Evolutionary conservation across 129 eudicot genomes (phyloP).

Genomic region (Centrapalus pauciflorus): DNA sequence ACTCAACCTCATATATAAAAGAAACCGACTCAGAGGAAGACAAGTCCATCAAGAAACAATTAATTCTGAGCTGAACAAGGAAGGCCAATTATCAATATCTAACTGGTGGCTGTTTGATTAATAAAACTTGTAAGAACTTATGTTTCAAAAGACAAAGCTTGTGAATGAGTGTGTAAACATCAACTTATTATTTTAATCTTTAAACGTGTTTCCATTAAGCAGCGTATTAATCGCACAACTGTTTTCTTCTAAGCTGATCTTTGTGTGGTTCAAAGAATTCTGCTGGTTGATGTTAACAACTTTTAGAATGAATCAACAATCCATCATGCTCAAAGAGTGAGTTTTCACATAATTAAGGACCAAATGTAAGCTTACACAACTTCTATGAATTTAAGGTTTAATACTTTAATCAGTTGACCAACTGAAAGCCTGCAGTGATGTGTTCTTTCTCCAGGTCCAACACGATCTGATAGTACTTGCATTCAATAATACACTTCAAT

Average conservation of each 20-base stretch:
- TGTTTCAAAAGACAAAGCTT: not conserved
- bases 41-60: too few species aligned
- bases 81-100: too few species aligned
- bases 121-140: too few species aligned
- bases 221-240: too few species aligned
- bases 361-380: not conserved
- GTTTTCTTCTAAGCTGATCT: not conserved
- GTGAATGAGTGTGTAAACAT: not conserved
- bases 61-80: too few species aligned
- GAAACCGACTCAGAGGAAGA: too few species aligned
- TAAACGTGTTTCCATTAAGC: not conserved
- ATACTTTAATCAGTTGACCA: constrained; percentile 1
- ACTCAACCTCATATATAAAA: too few species aligned
- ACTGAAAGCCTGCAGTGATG: not conserved
- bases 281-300: not conserved
- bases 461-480: not conserved
- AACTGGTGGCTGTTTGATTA: too few species aligned
- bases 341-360: not conserved
- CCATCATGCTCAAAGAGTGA: not conserved
- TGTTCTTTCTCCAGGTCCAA: not conserved
- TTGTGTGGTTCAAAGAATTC: not conserved
- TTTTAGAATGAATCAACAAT: not conserved
- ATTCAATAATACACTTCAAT: not conserved
- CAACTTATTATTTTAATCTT: not conserved
- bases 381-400: not conserved